Base-by-base conservation (phyloP, 371 early-diverging fungal genomes). In the Lichtheimia ramosa region DNA sequence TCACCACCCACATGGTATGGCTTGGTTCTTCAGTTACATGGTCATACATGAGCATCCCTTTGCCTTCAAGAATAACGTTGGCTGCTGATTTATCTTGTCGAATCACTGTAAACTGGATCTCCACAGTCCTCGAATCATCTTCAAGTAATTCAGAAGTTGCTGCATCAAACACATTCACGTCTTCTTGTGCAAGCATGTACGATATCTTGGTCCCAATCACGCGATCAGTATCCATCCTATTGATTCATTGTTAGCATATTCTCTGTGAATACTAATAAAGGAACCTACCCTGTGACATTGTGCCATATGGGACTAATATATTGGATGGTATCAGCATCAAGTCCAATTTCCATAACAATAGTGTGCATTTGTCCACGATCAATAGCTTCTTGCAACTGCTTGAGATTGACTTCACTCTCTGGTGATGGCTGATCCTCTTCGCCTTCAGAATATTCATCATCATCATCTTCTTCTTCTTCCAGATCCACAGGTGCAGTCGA, bases 11-110 rank as follows among this genome's bases (percentile, higher is more conserved):
- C 75, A 96, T 85, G 0, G 92, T 89, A 64, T 91, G 92, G 42
- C 86, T 83, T 0, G 93, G 91, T 28, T 82, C 79, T 15, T 75
- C 82, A 7, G 87, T 85, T 0, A 79, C 71, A 14, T 87, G 79
- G 54, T 92, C 89, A 61, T 90, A 89, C 68, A 91, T 90, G 27
- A 93, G 71, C 92, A 96, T 94, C 0, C 95, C 96, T 65, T 95
- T 92, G 34, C 91, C 95, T 64, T 94, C 91, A 78, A 96, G 89
- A 39, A 85, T 83, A 12, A 86, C 85, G 21, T 81, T 70, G 34
- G 10, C 34, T 34, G 10, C 34, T 34, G 34, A 8, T 28, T 74
- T 67, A 3, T 82, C 68, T 41, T 64, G 61, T 5, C 62, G 79
- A 23, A 78, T 69, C 0, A 94, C 83, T 18, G 77, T 68, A 58